A percentile compares a stretch with the other conserved stretches of the same genome.
These are phyloP conservation scores for Cicer chorassanicum DNA, from an alignment of 306 rosid genomes.

Conservation along the genomic window DNA sequence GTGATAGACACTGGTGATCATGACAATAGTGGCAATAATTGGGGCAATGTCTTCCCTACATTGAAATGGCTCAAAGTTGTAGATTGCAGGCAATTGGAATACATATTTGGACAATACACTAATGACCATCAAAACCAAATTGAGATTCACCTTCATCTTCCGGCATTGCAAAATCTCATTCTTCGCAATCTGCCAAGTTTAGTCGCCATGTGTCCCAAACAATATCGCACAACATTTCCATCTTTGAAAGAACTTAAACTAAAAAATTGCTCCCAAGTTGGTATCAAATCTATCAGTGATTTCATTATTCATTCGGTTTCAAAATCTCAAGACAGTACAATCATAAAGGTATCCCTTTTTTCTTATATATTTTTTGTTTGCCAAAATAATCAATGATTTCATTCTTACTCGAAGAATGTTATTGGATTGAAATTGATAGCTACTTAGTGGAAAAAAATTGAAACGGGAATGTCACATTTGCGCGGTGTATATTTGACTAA, in stretches of 20 bases:
- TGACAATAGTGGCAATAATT: background rate
- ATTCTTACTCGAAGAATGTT: no score
- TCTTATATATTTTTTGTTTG: background rate
- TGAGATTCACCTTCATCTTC: background rate
- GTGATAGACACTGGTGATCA: background rate
- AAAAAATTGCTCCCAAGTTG: background rate
- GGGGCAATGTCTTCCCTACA: background rate
- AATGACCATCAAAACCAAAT: background rate
- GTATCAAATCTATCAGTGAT: background rate
- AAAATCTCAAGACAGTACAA: background rate
- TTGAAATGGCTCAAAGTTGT: background rate
- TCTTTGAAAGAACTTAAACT: background rate
- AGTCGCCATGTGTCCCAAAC: background rate
- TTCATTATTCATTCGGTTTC: background rate
- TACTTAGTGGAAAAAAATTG: no score
- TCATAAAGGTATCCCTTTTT: background rate
- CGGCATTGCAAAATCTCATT: background rate
- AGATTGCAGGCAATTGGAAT: background rate
- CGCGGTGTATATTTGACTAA: no score
- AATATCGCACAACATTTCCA: background rate
- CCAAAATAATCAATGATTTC: background rate
- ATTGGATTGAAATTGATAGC: no score
- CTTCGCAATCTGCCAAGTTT: background rate
- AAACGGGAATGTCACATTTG: no score
- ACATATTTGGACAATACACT: conserved; percentile 11